Evolutionary conservation across 2,329 filamentous ascomycete genomes (phyloP), one percentile per base, ranked within the genome.

Genomic region (Phialocephala subalpina): DNA sequence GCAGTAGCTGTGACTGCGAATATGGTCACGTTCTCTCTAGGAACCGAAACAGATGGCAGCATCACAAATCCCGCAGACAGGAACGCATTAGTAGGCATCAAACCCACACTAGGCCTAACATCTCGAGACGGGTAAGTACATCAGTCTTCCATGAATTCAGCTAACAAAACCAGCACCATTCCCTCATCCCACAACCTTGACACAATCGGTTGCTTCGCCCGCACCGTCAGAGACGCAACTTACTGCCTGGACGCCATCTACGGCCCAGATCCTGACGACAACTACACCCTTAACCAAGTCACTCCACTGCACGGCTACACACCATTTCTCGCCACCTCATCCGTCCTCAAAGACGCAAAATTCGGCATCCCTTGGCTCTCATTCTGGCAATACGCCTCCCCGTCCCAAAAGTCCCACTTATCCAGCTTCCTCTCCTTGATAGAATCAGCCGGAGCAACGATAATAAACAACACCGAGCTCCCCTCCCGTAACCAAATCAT

Each of bases 11-110:
- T 93, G 0, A 84, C 84, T 3, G 85, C 86, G 3, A 92, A 92
- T 70, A 78, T 86, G 2, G 81, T 88, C 27, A 80, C 87, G 0
- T 90, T 92, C 73, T 82, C 89, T 0, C 76, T 94, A 0, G 92
- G 91, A 1, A 93, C 91, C 0, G 92, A 94, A 78, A 93, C 91
- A 0, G 90, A 93, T 74, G 90, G 86, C 3, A 88, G 85, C 78
- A 83, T 94, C 18, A 92, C 93, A 73, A 89, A 87, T 74, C 92
- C 92, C 0, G 90, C 91, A 0, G 86, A 90, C 75, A 81, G 89
- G 4, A 92, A 91, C 73, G 84, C 82, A 1, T 75, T 94, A 1
- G 90, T 93, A 1, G 91, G 91, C 2, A 85, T 94, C 76, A 53
- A 53, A n/a, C 90, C 91, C 1, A 93, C 90, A 1, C 89, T 93